Conservation (phyloP, 768 basidiomycete species). For the Phaeotremella fagi region DNA sequence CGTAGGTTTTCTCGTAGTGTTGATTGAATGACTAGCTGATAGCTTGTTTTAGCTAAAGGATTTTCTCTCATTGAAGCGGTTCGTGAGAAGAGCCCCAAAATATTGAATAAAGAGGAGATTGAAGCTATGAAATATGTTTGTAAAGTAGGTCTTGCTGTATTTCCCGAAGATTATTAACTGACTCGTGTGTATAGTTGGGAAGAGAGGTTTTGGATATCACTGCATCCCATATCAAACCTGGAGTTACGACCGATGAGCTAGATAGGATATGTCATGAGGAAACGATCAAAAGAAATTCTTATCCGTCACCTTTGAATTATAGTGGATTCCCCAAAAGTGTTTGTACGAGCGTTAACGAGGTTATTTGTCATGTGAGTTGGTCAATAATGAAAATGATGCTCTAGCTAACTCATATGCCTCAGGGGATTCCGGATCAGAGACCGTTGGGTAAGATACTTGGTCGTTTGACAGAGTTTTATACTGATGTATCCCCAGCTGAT, state of each 20-base stretch:
- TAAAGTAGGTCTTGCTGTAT: slow-evolving; percentile 56
- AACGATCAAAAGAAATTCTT: slow-evolving; percentile 79
- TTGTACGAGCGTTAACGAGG: slow-evolving; percentile 94
- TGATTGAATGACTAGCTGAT: too few relatives aligned
- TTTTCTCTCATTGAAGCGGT: slow-evolving; percentile 55
- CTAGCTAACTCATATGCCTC: neutral
- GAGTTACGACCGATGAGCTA: slow-evolving; percentile 90
- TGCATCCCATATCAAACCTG: slow-evolving; percentile 79
- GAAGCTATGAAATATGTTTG: slow-evolving; percentile 85
- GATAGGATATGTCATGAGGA: slow-evolving; percentile 92
- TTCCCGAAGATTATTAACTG: slow-evolving; percentile 5
- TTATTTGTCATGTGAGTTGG: slow-evolving; percentile 69
- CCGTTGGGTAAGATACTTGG: slow-evolving; percentile 16
- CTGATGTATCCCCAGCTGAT: slow-evolving; percentile 61
- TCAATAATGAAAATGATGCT: neutral
- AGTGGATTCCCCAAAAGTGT: slow-evolving; percentile 88
- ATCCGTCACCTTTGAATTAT: slow-evolving; percentile 92
- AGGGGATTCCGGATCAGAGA: slow-evolving; percentile 77
- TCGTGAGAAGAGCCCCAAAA: slow-evolving; percentile 56
- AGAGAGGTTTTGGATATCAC: slow-evolving; percentile 91
- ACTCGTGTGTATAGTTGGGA: slow-evolving; percentile 58
- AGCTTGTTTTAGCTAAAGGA: slow-evolving; percentile 47
- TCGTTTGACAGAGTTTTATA: neutral
- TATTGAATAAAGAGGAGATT: slow-evolving; percentile 66
- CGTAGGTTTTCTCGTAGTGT: slow-evolving; percentile 53